Percentiles rank a stretch among this genome's conserved stretches.
phyloP scores from a whole-genome alignment of 2,329 filamentous ascomycete species.

The Colletotrichum eremochloae region DNA sequence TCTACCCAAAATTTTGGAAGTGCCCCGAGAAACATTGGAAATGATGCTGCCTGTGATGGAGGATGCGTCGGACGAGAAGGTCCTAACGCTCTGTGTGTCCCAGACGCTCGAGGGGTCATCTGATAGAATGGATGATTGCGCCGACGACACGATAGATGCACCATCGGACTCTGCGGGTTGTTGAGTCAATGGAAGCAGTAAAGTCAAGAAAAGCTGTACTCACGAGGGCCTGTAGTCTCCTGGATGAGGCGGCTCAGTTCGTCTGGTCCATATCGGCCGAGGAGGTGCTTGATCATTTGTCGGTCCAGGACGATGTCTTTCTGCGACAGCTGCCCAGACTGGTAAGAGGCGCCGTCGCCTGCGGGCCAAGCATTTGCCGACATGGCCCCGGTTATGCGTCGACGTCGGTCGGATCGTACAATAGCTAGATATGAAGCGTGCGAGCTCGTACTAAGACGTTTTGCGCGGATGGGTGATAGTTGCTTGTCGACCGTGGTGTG shows the following conservation, averaged over 20 bases:
- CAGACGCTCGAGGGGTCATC: conserved; percentile 55
- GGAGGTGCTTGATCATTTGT: conserved; percentile 53
- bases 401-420: conserved; percentile 7
- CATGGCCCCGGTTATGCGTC: conserved; percentile 35
- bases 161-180: conserved; percentile 46
- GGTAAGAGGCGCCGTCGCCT: conserved; percentile 49
- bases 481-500: not conserved
- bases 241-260: conserved; percentile 51
- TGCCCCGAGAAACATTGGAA: conserved; percentile 55
- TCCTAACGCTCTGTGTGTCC: conserved; percentile 52
- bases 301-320: conserved; percentile 48
- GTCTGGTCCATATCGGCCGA: conserved; percentile 51
- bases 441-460: not conserved
- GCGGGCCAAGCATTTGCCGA: conserved; percentile 50
- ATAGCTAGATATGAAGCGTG: not conserved
- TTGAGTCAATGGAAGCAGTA: conserved; percentile 7
- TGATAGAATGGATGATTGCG: conserved; percentile 53
- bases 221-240: conserved; percentile 49
- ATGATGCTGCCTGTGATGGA: conserved; percentile 56
- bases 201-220: conserved; percentile 42
- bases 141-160: conserved; percentile 52
- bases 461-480: not conserved
- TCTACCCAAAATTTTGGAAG: conserved; percentile 52
- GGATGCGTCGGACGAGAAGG: conserved; percentile 57
- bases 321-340: conserved; percentile 36